Percentiles rank a stretch among this genome's conserved stretches.
These are phyloP conservation scores for Solanum etuberosum DNA, from an alignment of 257 asterid species.

Conservation along the genomic window DNA sequence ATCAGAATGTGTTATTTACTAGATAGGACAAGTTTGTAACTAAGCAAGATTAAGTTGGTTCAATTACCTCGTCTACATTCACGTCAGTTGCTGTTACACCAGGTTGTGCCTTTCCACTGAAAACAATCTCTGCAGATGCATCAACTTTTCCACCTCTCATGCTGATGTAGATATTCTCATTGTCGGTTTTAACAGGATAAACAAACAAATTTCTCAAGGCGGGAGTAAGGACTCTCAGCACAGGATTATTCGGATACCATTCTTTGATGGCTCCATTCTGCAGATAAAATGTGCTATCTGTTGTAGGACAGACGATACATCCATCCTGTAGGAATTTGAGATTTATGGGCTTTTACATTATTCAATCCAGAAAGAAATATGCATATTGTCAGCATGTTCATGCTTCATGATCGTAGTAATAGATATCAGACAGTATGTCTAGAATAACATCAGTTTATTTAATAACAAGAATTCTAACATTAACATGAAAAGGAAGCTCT, in stretches of 20 bases:
- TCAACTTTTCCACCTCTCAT: constrained; percentile 29
- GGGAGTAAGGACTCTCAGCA: constrained; percentile 82
- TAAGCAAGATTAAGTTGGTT: background rate
- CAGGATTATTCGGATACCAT: constrained; percentile 93
- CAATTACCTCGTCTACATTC: constrained; percentile 80
- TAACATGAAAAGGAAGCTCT: background rate
- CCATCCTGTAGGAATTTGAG: constrained; percentile 54
- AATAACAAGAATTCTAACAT: background rate
- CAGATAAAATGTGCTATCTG: constrained; percentile 85
- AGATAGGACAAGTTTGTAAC: background rate
- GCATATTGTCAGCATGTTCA: background rate
- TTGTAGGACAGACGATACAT: constrained; percentile 84
- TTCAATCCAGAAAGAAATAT: background rate
- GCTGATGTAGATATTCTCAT: constrained; percentile 60
- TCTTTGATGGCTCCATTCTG: constrained; percentile 75
- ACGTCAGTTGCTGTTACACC: constrained; percentile 76
- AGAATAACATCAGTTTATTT: background rate
- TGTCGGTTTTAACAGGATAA: constrained; percentile 58
- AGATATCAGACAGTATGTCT: background rate
- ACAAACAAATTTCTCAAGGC: constrained; percentile 52
- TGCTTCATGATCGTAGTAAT: background rate
- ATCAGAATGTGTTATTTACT: background rate
- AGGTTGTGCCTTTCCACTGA: constrained; percentile 96
- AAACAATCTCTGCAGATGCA: constrained; percentile 73
- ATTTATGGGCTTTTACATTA: background rate